Base-by-base conservation (phyloP, 2,329 filamentous ascomycete species). In the Lecanicillium sp. region DNA sequence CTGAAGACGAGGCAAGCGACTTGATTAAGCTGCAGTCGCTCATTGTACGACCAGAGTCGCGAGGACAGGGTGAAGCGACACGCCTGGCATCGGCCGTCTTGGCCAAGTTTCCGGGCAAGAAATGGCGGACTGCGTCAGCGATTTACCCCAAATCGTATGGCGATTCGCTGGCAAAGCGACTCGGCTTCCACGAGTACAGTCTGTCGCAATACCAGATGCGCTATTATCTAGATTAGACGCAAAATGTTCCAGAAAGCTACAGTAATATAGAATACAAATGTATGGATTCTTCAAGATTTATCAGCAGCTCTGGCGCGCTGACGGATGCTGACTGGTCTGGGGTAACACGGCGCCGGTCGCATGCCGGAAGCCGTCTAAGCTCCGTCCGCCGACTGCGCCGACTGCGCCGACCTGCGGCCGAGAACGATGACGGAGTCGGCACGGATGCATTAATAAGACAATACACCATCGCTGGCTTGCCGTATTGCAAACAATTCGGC, bases 41-140 rank as follows among this genome's bases (percentile, higher is more conserved):
- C 4, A 44, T 47, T 28, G 50, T 52, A 3, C 41, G 42, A 15
- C 47, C 47, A 2, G 43, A 44, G n/a, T 40, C 33, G 27, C 39
- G 50, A 19, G 20, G 46, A 4, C 25, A 38, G 25, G 50, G 50
- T 2, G 29, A 47, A 20, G 48, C 43, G 6, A 45, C 33, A 35
- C 33, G 38, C 22, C 40, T 51, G 18, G 34, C 37, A 13, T 42
- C 44, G 35, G 46, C 48, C 3, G 35, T 51, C 20, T 39, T 49
- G 44, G 43, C 36, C 3, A 43, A 32, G 28, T 50, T 43, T 33
- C 44, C 42, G 15, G 40, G 33, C 17, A 46, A 37, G 44, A 47
- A 43, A 36, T 46, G 45, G 41, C 13, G 27, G 14, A n/a, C n/a
- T n/a, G 44, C 34, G 7, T 19, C 25, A 13, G 32, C 38, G 2